A percentile compares a stretch with the other conserved stretches of the same genome.
Evolutionary conservation across 2,329 filamentous ascomycete species (phyloP).

Genomic region (Sphaerulina populicola): DNA sequence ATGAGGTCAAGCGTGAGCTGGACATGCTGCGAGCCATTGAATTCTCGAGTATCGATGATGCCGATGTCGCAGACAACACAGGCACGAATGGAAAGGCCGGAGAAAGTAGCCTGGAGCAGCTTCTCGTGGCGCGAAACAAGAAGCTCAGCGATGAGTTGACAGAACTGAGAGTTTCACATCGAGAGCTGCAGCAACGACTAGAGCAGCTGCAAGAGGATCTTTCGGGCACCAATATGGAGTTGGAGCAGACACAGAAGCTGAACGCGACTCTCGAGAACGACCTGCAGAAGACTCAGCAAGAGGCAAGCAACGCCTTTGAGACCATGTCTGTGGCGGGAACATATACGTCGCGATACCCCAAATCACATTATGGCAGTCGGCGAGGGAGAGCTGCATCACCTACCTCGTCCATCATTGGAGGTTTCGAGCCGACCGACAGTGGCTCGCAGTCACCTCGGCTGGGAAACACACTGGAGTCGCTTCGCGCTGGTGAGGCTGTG

Average conservation of each 20-base stretch:
- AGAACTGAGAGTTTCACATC: conserved; percentile 83
- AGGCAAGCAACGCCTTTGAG: conserved; percentile 74
- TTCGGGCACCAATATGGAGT: conserved; percentile 70
- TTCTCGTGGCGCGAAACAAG: conserved; percentile 88
- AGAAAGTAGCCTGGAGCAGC: conserved; percentile 80
- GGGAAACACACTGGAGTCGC: conserved; percentile 44
- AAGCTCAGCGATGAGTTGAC: conserved; percentile 92
- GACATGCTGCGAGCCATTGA: conserved; percentile 95
- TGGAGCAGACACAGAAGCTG: conserved; percentile 75
- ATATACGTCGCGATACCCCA: conserved; percentile 70
- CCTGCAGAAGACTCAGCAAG: conserved; percentile 75
- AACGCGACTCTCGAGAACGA: conserved; percentile 89
- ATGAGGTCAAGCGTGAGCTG: conserved; percentile 90
- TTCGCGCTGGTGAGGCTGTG: conserved; percentile 58
- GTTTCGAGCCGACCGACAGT: conserved; percentile 64
- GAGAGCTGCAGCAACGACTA: conserved; percentile 75
- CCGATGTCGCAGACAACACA: conserved; percentile 51
- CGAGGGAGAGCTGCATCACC: conserved; percentile 70
- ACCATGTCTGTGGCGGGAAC: conserved; percentile 90
- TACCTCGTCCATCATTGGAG: conserved; percentile 95
- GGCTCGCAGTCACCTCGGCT: conserved; percentile 33
- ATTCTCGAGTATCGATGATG: conserved; percentile 77
- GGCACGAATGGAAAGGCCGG: conserved; percentile 48
- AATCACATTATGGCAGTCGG: conserved; percentile 51
- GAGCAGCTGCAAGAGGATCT: conserved; percentile 76